A percentile compares a stretch with the other conserved stretches of the same genome.
phyloP scores from a whole-genome alignment of 805 yeast genomes.

The Kodamaea neixiangensis region DNA sequence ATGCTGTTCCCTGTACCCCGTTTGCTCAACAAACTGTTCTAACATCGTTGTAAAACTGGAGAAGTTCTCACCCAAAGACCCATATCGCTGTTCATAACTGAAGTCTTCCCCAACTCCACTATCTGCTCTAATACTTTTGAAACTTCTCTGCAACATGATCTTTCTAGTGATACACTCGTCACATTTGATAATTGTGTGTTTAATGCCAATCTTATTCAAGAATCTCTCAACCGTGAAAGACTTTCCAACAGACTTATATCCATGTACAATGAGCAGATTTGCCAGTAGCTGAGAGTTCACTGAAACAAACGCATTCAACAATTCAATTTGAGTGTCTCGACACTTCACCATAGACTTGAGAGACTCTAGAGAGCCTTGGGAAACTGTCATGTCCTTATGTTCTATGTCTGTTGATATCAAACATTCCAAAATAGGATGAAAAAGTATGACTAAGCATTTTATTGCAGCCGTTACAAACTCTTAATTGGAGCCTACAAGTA shows the following conservation, averaged over 20 bases:
- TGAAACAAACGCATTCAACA: slow-evolving; percentile 37
- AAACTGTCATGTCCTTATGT: neutral
- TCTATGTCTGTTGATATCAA: neutral
- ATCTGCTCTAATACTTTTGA: slow-evolving; percentile 38
- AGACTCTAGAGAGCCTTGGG: neutral
- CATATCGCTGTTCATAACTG: slow-evolving; percentile 17
- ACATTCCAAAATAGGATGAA: neutral
- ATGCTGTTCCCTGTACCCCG: slow-evolving; percentile 34
- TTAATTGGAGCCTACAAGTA: neutral
- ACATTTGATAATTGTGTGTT: slow-evolving; percentile 39
- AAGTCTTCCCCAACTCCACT: slow-evolving; percentile 30
- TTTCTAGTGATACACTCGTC: slow-evolving; percentile 46
- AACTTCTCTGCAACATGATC: slow-evolving; percentile 43
- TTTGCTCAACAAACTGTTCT: slow-evolving; percentile 37
- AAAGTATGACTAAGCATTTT: neutral
- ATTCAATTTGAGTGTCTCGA: slow-evolving; percentile 36
- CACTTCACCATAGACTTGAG: slow-evolving; percentile 20
- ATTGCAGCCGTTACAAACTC: neutral
- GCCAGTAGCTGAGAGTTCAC: slow-evolving; percentile 25
- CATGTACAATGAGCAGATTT: slow-evolving; percentile 47
- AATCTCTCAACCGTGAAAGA: slow-evolving; percentile 37
- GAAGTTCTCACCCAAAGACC: slow-evolving; percentile 41
- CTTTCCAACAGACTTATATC: slow-evolving; percentile 52
- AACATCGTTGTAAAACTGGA: slow-evolving; percentile 42
- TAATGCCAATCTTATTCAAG: slow-evolving; percentile 28